Conservation (phyloP, 176 grass and related monocot species). For the Aegilops speltoides region DNA sequence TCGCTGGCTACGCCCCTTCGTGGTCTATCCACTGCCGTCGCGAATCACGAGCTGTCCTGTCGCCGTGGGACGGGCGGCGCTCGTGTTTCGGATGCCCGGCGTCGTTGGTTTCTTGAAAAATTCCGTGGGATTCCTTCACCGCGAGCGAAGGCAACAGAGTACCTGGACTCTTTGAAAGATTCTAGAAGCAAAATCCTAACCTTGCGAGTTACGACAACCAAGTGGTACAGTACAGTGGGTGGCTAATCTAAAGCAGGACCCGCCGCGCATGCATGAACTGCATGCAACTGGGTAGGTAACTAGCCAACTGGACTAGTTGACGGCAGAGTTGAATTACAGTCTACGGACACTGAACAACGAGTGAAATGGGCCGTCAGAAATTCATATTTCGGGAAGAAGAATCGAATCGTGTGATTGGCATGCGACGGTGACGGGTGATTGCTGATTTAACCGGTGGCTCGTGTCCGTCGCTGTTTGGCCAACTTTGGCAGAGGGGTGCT, state of each 20-base stretch:
- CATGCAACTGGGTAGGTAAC: neutral
- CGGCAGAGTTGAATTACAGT: neutral
- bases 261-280: neutral
- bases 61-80: neutral
- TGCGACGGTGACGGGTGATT: neutral
- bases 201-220: neutral
- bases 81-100: neutral
- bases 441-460: slow-evolving; percentile 5
- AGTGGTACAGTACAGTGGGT: neutral
- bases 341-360: neutral
- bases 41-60: neutral
- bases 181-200: neutral
- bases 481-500: neutral
- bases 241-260: no score
- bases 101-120: neutral
- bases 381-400: neutral
- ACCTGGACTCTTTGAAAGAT: neutral
- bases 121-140: neutral
- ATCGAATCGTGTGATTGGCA: neutral
- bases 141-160: neutral
- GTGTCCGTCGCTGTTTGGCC: slow-evolving; percentile 21
- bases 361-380: neutral
- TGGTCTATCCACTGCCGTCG: slow-evolving; percentile 24
- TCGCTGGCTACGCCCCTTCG: neutral
- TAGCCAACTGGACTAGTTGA: neutral